phyloP scores from a whole-genome alignment of 441 rosid genomes.

The Sinapis alba region DNA sequence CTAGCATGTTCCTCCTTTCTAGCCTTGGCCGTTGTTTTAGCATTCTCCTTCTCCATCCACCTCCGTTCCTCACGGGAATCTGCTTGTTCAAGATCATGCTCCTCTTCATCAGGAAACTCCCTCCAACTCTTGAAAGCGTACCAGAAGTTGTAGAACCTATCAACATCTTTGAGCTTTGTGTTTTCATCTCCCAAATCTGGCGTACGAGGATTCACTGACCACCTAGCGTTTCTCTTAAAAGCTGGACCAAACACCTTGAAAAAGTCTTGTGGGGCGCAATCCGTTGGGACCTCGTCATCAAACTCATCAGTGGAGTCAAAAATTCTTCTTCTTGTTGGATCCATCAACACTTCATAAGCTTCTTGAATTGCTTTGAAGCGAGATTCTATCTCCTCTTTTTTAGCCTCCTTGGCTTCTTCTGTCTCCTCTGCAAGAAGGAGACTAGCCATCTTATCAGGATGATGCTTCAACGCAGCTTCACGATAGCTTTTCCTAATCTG shows the following conservation, averaged over 20 bases:
- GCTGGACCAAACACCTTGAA: conserved; percentile 97
- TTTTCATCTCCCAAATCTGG: conserved; percentile 77
- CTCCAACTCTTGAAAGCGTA: conserved; percentile 95
- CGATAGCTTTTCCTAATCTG: conserved; percentile 92
- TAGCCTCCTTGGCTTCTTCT: conserved; percentile 88
- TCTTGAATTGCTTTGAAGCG: conserved; percentile 91
- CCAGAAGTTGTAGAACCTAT: conserved; percentile 88
- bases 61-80: conserved; percentile 97
- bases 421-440: conserved; percentile 88
- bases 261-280: conserved; percentile 88
- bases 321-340: conserved; percentile 84
- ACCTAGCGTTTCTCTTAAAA: conserved; percentile 92
- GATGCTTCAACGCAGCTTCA: conserved; percentile 92
- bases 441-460: conserved; percentile 94
- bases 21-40: conserved; percentile 81
- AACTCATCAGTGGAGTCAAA: conserved; percentile 96
- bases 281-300: conserved; percentile 93
- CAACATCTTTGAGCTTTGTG: conserved; percentile 71
- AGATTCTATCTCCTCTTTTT: conserved; percentile 88
- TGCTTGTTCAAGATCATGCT: conserved; percentile 93
- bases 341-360: conserved; percentile 90
- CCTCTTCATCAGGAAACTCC: conserved; percentile 97
- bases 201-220: conserved; percentile 83
- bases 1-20: conserved; percentile 94
- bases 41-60: conserved; percentile 99